These are phyloP conservation scores for Penicillium psychrofluorescens DNA, from an alignment of 495 filamentous ascomycete genomes.

Conservation along the genomic window DNA sequence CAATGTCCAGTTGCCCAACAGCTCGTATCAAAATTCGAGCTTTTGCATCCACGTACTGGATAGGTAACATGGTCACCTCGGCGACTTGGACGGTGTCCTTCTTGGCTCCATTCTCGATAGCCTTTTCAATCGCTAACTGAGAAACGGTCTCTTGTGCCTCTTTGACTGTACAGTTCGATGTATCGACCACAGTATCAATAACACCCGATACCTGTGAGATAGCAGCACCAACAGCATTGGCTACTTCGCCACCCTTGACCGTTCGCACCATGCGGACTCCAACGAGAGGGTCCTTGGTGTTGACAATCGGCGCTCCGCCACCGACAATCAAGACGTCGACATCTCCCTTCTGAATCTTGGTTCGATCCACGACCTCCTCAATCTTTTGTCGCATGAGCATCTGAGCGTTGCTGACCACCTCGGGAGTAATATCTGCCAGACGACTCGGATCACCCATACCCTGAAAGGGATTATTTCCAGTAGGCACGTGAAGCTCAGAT, in stretches of 20 bases:
- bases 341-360: slow-evolving; percentile 26
- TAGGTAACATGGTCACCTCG: slow-evolving; percentile 24
- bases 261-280: slow-evolving; percentile 13
- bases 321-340: slow-evolving; percentile 21
- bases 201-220: slow-evolving; percentile 26
- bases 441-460: slow-evolving; percentile 5
- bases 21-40: slow-evolving; percentile 26
- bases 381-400: slow-evolving; percentile 9
- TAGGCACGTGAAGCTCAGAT: slow-evolving; percentile 15
- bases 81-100: slow-evolving; percentile 22
- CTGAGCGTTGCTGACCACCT: slow-evolving; percentile 2
- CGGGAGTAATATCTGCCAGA: slow-evolving; percentile 6
- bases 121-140: slow-evolving; percentile 26
- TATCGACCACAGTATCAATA: slow-evolving; percentile 36
- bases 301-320: slow-evolving; percentile 17
- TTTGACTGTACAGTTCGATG: slow-evolving; percentile 25
- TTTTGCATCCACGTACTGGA: slow-evolving; percentile 31
- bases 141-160: slow-evolving; percentile 27
- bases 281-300: slow-evolving; percentile 7
- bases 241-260: slow-evolving; percentile 29
- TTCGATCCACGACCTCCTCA: slow-evolving; percentile 14
- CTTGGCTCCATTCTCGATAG: slow-evolving; percentile 30
- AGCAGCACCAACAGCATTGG: slow-evolving; percentile 52
- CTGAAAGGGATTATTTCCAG: slow-evolving; percentile 5
- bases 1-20: slow-evolving; percentile 18